Evolutionary conservation across 1,284 basidiomycete species (phyloP), one percentile per base, ranked within the genome.

Genomic region (Xanthoconium separans): DNA sequence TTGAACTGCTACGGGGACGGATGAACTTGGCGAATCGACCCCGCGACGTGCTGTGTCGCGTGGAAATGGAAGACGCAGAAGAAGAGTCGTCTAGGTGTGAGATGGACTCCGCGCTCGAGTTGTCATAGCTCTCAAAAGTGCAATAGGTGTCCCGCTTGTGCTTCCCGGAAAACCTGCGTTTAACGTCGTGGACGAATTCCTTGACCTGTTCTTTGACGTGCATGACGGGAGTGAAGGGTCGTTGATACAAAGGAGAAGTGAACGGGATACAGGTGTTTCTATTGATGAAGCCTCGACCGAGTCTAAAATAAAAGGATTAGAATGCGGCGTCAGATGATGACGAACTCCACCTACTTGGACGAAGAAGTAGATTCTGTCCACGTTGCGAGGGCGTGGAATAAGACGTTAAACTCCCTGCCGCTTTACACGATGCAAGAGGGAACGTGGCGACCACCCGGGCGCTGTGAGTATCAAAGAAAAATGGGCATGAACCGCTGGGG

Each of bases 131-230:
- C 27, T 66, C 48, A 12, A 37, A 51, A 7, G 55, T 59, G 27
- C 61, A 53, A 30, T 31, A 52, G 33, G 60, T 57, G 3, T 55
- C 56, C 29, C 64, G 65, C 37, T 56, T 69, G 51, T 54, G 64
- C 42, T 60, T 71, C 2, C 59, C 51, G 16, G 69, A 71, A 22
- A 69, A 60, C 48, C 30, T 70, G 48, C 61, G 70, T 48, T 71
- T 72, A 34, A 72, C 65, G 20, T 67, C 69, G 13, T 72, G 61
- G 12, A 69, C 58, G 22, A 69, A 60, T 0, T 62, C 68, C 22
- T 63, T 70, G 44, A 72, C 66, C 1, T 64, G 58, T 15, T 64
- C 61, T 46, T 68, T 68, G 61, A 70, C 65, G 20, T 70, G 69
- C 70, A 72, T 69, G 15, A 45, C 22, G n/a, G 8, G 36, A 18